phyloP scores from a whole-genome alignment of 352 stramenopile species.

The Thraustochytrium striatum region DNA sequence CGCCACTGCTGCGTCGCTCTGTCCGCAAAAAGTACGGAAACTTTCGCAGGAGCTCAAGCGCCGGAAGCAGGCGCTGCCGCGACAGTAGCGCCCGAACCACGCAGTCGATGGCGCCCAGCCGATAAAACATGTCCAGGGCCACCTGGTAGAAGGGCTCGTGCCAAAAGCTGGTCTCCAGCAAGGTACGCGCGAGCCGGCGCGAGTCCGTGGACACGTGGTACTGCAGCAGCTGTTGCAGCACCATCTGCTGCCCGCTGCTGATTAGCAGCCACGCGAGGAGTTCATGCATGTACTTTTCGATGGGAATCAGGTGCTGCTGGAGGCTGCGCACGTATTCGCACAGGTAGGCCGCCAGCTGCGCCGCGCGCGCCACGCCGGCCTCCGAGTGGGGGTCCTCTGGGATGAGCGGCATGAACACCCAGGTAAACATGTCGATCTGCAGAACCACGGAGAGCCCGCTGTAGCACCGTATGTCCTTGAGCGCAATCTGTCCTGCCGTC shows the following conservation, averaged over 20 bases:
- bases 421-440: slow-evolving; percentile 42
- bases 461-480: slow-evolving; percentile 44
- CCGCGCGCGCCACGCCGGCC: background rate
- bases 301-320: slow-evolving; percentile 16
- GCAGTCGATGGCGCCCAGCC: slow-evolving; percentile 1
- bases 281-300: slow-evolving; percentile 45
- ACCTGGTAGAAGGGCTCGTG: slow-evolving; percentile 16
- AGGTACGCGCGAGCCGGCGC: slow-evolving; percentile 1
- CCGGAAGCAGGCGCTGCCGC: background rate
- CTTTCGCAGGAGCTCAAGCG: slow-evolving; percentile 14
- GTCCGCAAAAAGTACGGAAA: slow-evolving; percentile 1
- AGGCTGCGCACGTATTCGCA: slow-evolving; percentile 24
- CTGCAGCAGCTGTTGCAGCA: slow-evolving; percentile 21
- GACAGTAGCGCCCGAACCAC: slow-evolving; percentile 20
- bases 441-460: slow-evolving; percentile 3
- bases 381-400: background rate
- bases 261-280: slow-evolving; percentile 9
- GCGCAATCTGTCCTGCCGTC: background rate
- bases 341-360: background rate
- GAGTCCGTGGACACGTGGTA: slow-evolving; percentile 27
- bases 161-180: background rate
- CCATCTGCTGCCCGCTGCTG: background rate
- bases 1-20: background rate
- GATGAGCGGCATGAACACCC: slow-evolving; percentile 41
- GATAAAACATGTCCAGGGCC: slow-evolving; percentile 34